A percentile compares a stretch with the other conserved stretches of the same genome.
phyloP scores from a whole-genome alignment of 2,329 filamentous ascomycete genomes.

The Epichloe aotearoae region DNA sequence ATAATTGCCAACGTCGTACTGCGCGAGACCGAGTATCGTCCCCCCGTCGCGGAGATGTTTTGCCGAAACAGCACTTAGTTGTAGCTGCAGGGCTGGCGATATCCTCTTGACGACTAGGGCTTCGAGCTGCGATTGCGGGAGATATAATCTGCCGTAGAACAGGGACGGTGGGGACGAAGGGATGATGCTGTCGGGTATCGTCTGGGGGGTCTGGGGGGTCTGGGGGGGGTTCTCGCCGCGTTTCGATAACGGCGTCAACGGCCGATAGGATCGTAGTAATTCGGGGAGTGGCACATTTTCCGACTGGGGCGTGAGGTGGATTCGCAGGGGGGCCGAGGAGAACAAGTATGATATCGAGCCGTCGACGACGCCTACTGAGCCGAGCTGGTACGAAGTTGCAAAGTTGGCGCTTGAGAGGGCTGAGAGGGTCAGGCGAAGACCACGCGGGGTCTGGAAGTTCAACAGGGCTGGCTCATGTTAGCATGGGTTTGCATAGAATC shows the following conservation, averaged over 20 bases:
- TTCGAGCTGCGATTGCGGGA: conserved; percentile 76
- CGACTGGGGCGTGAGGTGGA: conserved; percentile 53
- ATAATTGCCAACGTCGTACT: conserved; percentile 79
- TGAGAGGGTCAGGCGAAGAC: conserved; percentile 74
- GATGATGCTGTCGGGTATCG: conserved; percentile 15
- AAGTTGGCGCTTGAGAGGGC: conserved; percentile 88
- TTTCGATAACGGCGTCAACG: conserved; percentile 49
- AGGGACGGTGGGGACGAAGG: conserved; percentile 35
- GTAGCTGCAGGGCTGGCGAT: conserved; percentile 64
- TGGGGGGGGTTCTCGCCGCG: conserved; percentile 9
- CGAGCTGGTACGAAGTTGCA: conserved; percentile 84
- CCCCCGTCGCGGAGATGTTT: conserved; percentile 60
- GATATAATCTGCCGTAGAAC: conserved; percentile 66
- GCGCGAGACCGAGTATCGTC: conserved; percentile 57
- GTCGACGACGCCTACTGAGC: conserved; percentile 81
- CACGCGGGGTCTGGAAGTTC: conserved; percentile 75
- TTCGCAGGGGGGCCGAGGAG: conserved; percentile 65
- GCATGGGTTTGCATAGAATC: conserved; percentile 4
- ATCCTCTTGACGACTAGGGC: conserved; percentile 71
- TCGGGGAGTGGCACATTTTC: conserved; percentile 62
- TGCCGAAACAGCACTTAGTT: conserved; percentile 67
- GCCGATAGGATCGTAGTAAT: conserved; percentile 71
- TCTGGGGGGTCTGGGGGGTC: not conserved
- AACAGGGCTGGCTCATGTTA: conserved; percentile 51
- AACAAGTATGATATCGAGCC: conserved; percentile 96